phyloP scores from a whole-genome alignment of 805 yeast genomes.

The Candida rishiriensis region DNA sequence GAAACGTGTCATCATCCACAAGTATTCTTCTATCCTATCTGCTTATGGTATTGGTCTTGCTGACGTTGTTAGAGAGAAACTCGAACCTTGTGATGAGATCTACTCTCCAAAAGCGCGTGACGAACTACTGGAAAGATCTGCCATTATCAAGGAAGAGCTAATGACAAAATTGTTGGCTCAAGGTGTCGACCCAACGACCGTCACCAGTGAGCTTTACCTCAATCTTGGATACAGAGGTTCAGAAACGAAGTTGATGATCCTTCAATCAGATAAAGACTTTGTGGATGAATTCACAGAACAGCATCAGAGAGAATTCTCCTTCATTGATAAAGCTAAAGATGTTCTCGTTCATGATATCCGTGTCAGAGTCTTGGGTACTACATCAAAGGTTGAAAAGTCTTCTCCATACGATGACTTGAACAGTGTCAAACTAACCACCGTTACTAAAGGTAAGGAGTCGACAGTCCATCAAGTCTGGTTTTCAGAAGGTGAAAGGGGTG shows the following conservation, averaged over 20 bases:
- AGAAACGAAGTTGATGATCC: slow-evolving; percentile 70
- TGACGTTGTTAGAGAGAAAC: slow-evolving; percentile 30
- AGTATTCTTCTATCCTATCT: slow-evolving; percentile 69
- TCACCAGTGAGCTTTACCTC: slow-evolving; percentile 36
- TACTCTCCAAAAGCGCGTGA: slow-evolving; percentile 10
- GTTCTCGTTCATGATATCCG: slow-evolving; percentile 58
- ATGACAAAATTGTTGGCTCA: slow-evolving; percentile 27
- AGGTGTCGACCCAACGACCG: slow-evolving; percentile 17
- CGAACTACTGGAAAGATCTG: slow-evolving; percentile 12
- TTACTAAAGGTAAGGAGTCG: slow-evolving; percentile 58
- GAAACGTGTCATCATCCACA: slow-evolving; percentile 59
- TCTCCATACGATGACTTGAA: slow-evolving; percentile 12
- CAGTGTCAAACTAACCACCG: slow-evolving; percentile 68
- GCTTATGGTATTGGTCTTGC: slow-evolving; percentile 80
- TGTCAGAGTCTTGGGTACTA: slow-evolving; percentile 72
- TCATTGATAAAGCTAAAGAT: slow-evolving; percentile 47
- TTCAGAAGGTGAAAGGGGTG: slow-evolving; percentile 19
- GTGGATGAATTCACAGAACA: slow-evolving; percentile 43
- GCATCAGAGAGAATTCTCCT: slow-evolving; percentile 67
- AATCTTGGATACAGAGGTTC: slow-evolving; percentile 79
- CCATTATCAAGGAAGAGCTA: slow-evolving; percentile 10
- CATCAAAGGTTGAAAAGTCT: slow-evolving; percentile 30
- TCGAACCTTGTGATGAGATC: slow-evolving; percentile 23
- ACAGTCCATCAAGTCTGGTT: slow-evolving; percentile 39
- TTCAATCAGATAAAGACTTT: slow-evolving; percentile 32